Percentiles rank a stretch among this genome's conserved stretches.
These are phyloP conservation scores for Diaporthe citrichinensis DNA, from an alignment of 2,329 filamentous ascomycete species.

Conservation along the genomic window DNA sequence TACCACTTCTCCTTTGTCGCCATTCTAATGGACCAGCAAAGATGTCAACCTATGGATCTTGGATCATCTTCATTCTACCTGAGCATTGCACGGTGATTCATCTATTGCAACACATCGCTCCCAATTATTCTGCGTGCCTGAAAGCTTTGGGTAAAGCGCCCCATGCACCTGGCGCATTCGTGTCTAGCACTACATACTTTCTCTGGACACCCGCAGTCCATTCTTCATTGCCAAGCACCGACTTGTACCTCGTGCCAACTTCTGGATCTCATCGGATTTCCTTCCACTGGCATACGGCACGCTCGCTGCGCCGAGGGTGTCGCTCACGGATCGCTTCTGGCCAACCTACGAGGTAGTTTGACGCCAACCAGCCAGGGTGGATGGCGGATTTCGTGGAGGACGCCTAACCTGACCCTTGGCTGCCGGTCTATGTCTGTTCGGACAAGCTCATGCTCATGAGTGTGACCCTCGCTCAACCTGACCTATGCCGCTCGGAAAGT, in stretches of 20 bases:
- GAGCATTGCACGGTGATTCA: not conserved
- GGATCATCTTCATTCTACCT: not conserved
- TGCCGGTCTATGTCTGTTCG: not conserved
- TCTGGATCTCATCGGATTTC: not conserved
- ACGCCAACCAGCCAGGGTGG: not conserved
- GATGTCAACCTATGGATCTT: too few relatives aligned
- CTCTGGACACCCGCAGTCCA: not conserved
- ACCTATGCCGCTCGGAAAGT: not conserved
- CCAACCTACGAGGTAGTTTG: not conserved
- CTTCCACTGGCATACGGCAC: not conserved
- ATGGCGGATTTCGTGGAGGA: not conserved
- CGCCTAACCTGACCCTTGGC: too few relatives aligned
- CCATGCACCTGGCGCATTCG: not conserved
- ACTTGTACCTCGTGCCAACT: not conserved
- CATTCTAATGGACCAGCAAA: not conserved
- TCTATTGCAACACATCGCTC: not conserved
- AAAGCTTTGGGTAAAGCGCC: not conserved
- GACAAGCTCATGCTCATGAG: not conserved
- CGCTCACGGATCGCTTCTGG: not conserved
- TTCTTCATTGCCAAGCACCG: not conserved
- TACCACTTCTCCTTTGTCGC: not conserved
- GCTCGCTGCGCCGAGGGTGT: not conserved
- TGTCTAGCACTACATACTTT: not conserved
- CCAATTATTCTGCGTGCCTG: not conserved
- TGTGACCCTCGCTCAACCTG: not conserved